Percentiles rank a stretch among this genome's conserved stretches.
These are phyloP conservation scores for Pyrenula aspistea DNA, from an alignment of 495 filamentous ascomycete species.

Conservation along the genomic window DNA sequence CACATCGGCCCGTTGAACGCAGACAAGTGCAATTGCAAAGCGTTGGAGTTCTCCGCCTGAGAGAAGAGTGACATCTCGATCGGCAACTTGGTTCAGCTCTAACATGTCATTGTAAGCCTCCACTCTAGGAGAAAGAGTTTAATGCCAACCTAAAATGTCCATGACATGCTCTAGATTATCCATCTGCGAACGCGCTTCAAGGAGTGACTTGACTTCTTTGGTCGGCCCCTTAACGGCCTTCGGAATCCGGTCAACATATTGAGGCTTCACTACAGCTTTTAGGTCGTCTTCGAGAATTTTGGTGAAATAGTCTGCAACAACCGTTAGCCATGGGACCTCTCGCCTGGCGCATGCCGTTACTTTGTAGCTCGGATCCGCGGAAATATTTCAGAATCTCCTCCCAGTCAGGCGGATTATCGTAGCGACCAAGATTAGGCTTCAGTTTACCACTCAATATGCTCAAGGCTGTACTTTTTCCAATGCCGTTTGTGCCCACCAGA, in stretches of 20 bases:
- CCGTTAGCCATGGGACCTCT: conserved; percentile 6
- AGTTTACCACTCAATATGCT: conserved; percentile 97
- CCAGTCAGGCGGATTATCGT: conserved; percentile 96
- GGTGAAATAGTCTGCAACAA: conserved; percentile 77
- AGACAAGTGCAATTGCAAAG: conserved; percentile 90
- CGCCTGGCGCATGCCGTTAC: too few species aligned
- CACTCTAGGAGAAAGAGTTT: not conserved
- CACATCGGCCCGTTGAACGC: conserved; percentile 94
- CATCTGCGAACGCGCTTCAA: conserved; percentile 61
- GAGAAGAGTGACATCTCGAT: conserved; percentile 76
- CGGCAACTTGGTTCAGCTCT: conserved; percentile 78
- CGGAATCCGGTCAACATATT: conserved; percentile 97
- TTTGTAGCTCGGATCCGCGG: conserved; percentile 93
- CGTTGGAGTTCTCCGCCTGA: conserved; percentile 97
- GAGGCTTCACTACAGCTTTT: conserved; percentile 95
- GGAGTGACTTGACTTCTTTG: conserved; percentile 62
- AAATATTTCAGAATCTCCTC: conserved; percentile 98
- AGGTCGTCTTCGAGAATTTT: conserved; percentile 93
- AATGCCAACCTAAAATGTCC: conserved; percentile 55
- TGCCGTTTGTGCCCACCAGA: conserved; percentile 97
- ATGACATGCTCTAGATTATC: conserved; percentile 77
- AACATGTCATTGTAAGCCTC: conserved; percentile 12
- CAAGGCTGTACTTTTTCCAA: conserved; percentile 95
- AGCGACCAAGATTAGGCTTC: conserved; percentile 92
- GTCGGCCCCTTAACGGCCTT: conserved; percentile 72